Percentiles rank a stretch among this genome's conserved stretches.
phyloP scores from a whole-genome alignment of 805 yeast genomes.

The Teunomyces gatunensis region DNA sequence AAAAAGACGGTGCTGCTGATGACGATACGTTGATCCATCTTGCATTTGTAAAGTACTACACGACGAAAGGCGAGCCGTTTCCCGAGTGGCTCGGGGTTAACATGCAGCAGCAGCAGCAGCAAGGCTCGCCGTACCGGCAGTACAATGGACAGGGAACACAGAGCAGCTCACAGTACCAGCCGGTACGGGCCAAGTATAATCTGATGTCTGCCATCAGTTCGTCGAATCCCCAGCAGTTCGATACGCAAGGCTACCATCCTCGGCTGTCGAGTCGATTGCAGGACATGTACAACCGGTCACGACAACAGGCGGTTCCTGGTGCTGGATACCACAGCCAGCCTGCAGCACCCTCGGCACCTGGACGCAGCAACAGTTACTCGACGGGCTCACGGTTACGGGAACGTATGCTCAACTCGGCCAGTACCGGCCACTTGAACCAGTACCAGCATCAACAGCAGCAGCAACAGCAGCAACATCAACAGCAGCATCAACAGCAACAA shows the following conservation, averaged over 20 bases:
- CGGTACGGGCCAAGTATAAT: slow-evolving; percentile 6
- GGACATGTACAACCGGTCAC: slow-evolving; percentile 39
- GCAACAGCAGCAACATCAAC: not conserved
- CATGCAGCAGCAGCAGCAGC: slow-evolving; percentile 12
- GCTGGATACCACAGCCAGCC: slow-evolving; percentile 25
- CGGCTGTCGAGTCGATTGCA: slow-evolving; percentile 35
- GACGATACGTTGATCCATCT: slow-evolving; percentile 42
- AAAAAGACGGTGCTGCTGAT: slow-evolving; percentile 38
- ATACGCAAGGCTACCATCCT: slow-evolving; percentile 22
- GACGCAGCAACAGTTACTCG: slow-evolving; percentile 23
- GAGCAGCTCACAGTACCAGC: slow-evolving; percentile 12
- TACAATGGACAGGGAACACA: slow-evolving; percentile 7
- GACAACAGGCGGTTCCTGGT: slow-evolving; percentile 37
- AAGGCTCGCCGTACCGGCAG: slow-evolving; percentile 2
- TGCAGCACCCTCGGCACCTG: slow-evolving; percentile 16
- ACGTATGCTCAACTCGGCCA: slow-evolving; percentile 20
- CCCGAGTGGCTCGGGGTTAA: slow-evolving; percentile 45
- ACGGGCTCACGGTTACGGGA: slow-evolving; percentile 26
- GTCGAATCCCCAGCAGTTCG: slow-evolving; percentile 3
- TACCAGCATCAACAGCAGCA: not conserved
- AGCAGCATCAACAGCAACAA: not conserved
- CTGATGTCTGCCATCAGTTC: not conserved
- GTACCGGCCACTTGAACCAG: not conserved
- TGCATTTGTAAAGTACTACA: slow-evolving; percentile 39
- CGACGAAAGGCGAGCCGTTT: slow-evolving; percentile 24